Percentiles rank a stretch among this genome's conserved stretches.
Conservation (phyloP, 169 alveolate genomes). For the Plasmodium inui region DNA sequence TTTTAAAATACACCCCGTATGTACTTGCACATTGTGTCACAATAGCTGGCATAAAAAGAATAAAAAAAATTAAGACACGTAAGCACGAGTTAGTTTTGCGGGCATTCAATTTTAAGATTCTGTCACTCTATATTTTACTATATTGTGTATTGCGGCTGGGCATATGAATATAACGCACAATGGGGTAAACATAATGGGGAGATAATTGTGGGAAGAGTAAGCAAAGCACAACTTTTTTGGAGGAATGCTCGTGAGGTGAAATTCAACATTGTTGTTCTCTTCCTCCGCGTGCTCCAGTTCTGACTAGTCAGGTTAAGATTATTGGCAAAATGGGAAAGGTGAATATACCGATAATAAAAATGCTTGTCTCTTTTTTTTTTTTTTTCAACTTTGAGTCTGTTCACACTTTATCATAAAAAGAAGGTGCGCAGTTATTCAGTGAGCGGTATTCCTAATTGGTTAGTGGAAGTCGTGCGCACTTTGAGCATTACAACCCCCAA, state of each 20-base stretch:
- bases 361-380: neutral
- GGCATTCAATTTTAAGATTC: neutral
- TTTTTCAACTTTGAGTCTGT: neutral
- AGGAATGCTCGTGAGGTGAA: neutral
- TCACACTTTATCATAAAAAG: neutral
- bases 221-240: neutral
- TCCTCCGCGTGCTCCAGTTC: neutral
- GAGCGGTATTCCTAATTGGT: neutral
- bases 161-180: neutral
- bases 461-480: neutral
- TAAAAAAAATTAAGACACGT: neutral
- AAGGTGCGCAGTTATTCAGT: neutral
- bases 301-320: neutral
- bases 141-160: conserved; percentile 2
- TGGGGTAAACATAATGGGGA: neutral
- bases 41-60: neutral
- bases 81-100: neutral
- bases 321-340: neutral
- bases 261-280: neutral
- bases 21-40: neutral
- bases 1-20: neutral
- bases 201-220: neutral
- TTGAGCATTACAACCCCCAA: neutral
- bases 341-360: neutral
- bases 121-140: neutral